Percentiles rank a stretch among this genome's conserved stretches.
These are phyloP conservation scores for Stramenopiles sp. DNA, from an alignment of 352 stramenopile genomes.

Conservation along the genomic window DNA sequence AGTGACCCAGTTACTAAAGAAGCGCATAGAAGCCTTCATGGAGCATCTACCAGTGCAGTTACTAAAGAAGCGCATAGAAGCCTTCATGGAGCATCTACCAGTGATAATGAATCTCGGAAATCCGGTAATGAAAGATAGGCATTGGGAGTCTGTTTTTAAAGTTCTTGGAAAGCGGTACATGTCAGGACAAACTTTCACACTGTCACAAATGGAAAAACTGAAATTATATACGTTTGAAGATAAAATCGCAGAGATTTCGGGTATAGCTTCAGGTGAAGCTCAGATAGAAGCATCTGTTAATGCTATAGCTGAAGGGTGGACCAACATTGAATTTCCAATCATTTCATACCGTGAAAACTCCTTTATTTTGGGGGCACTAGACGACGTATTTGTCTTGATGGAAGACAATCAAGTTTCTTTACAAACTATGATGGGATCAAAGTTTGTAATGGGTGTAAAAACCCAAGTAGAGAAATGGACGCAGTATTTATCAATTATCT, in stretches of 20 bases:
- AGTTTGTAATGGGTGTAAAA: conserved; percentile 67
- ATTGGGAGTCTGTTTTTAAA: conserved; percentile 84
- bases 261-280: conserved; percentile 54
- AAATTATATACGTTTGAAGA: conserved; percentile 7
- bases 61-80: conserved; percentile 58
- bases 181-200: conserved; percentile 3
- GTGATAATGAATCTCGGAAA: conserved; percentile 72
- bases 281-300: conserved; percentile 63
- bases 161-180: conserved; percentile 18
- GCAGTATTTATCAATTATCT: conserved; percentile 55
- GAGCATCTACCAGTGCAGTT: conserved; percentile 60
- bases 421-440: conserved; percentile 72
- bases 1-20: no score
- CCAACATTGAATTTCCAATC: conserved; percentile 54
- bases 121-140: conserved; percentile 66
- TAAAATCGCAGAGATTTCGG: conserved; percentile 46
- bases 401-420: conserved; percentile 70
- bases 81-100: conserved; percentile 69
- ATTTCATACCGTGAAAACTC: conserved; percentile 42
- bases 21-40: conserved; percentile 64
- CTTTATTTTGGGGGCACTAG: conserved; percentile 64
- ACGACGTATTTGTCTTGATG: conserved; percentile 61
- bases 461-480: conserved; percentile 66
- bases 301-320: conserved; percentile 64
- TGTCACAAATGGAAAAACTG: background rate